A percentile compares a stretch with the other conserved stretches of the same genome.
Evolutionary conservation across 1,139 yeast species (phyloP).

Genomic region (Magnusiomyces suaveolens): DNA sequence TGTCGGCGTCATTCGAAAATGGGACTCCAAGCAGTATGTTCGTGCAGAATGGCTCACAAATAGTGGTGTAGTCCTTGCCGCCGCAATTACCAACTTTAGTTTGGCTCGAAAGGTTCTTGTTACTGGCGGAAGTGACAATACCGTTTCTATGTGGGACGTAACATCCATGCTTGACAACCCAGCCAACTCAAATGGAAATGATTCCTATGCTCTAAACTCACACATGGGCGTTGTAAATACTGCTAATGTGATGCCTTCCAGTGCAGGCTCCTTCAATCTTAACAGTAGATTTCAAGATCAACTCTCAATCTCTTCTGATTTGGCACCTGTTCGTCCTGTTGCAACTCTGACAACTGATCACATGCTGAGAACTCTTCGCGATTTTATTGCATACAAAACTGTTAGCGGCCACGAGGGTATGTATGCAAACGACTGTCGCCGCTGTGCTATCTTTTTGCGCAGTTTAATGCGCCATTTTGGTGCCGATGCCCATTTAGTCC

Average conservation of each 20-base stretch:
- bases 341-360: slow-evolving; percentile 42
- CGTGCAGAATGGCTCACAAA: slow-evolving; percentile 31
- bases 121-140: slow-evolving; percentile 54
- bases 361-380: slow-evolving; percentile 52
- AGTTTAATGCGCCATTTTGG: slow-evolving; percentile 60
- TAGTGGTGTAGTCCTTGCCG: slow-evolving; percentile 27
- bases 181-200: background rate
- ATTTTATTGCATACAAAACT: slow-evolving; percentile 60
- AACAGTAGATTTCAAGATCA: background rate
- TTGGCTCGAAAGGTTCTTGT: slow-evolving; percentile 30
- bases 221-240: slow-evolving; percentile 13
- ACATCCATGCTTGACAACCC: slow-evolving; percentile 19
- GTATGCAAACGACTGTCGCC: slow-evolving; percentile 69
- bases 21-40: slow-evolving; percentile 26
- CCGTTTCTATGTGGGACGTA: slow-evolving; percentile 51
- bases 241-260: slow-evolving; percentile 1
- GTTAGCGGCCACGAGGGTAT: slow-evolving; percentile 61
- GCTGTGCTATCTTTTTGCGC: slow-evolving; percentile 71
- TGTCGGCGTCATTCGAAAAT: slow-evolving; percentile 23
- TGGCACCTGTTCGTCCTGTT: slow-evolving; percentile 1
- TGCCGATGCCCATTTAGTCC: slow-evolving; percentile 61
- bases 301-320: background rate
- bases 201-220: background rate
- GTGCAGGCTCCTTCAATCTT: background rate
- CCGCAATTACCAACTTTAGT: slow-evolving; percentile 20